A percentile compares a stretch with the other conserved stretches of the same genome.
phyloP scores from a whole-genome alignment of 2,329 filamentous ascomycete species.

The Aspergillus sp. region DNA sequence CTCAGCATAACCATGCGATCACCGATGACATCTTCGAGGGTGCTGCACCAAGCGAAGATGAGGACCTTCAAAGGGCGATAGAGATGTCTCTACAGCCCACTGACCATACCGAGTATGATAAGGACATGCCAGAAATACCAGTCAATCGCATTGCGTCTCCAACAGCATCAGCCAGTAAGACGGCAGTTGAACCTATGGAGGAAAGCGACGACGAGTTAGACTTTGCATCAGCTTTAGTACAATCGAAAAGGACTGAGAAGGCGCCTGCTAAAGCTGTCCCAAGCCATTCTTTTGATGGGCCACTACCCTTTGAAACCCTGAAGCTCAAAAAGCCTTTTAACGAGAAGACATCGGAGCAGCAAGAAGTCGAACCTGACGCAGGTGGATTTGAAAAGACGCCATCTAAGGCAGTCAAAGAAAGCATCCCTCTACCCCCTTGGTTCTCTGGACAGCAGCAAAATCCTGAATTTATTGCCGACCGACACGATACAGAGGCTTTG shows the following conservation, averaged over 20 bases:
- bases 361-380: slow-evolving; percentile 54
- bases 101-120: slow-evolving; percentile 37
- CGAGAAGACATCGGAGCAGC: slow-evolving; percentile 36
- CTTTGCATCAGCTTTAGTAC: slow-evolving; percentile 71
- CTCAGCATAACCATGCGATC: slow-evolving; percentile 21
- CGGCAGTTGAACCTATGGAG: slow-evolving; percentile 31
- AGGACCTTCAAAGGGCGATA: slow-evolving; percentile 78
- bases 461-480: slow-evolving; percentile 32
- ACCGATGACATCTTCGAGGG: slow-evolving; percentile 60
- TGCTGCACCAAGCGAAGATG: slow-evolving; percentile 55
- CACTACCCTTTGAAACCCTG: slow-evolving; percentile 82
- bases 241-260: slow-evolving; percentile 64
- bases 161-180: slow-evolving; percentile 24
- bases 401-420: slow-evolving; percentile 29
- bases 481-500: slow-evolving; percentile 23
- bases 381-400: slow-evolving; percentile 65
- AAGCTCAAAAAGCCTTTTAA: slow-evolving; percentile 66
- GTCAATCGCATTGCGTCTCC: slow-evolving; percentile 50
- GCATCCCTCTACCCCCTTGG: slow-evolving; percentile 46
- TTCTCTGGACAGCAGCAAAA: slow-evolving; percentile 39
- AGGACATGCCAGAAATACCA: slow-evolving; percentile 33
- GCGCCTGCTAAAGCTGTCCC: slow-evolving; percentile 34
- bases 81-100: slow-evolving; percentile 69
- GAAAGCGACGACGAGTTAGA: slow-evolving; percentile 73
- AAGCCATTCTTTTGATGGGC: slow-evolving; percentile 69